Evolutionary conservation across 352 stramenopile species (phyloP).

Genomic region (Thalassiosira oceanica): DNA sequence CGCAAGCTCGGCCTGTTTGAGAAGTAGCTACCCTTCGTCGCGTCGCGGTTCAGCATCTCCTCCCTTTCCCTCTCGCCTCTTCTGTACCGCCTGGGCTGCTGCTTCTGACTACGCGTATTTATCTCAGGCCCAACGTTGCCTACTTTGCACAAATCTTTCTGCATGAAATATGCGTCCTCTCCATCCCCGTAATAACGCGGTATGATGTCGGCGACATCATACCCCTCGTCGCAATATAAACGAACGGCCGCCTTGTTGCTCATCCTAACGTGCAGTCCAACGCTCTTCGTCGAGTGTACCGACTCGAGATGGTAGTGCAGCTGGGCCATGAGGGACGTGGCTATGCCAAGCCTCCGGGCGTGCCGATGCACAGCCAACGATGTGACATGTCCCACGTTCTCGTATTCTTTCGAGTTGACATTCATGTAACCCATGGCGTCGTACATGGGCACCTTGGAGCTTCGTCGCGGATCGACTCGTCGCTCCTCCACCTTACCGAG

Average conservation of each 20-base stretch:
- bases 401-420: constrained; percentile 2
- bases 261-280: constrained; percentile 80
- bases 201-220: constrained; percentile 76
- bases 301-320: constrained; percentile 78
- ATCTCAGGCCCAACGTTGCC: too few species aligned
- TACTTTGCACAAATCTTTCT: constrained; percentile 62
- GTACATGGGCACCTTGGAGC: constrained; percentile 7
- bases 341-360: constrained; percentile 76
- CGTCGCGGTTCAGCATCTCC: constrained; percentile 23
- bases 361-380: constrained; percentile 76
- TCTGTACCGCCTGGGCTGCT: neutral
- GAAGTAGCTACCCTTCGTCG: constrained; percentile 22
- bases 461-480: constrained; percentile 13
- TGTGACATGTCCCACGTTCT: constrained; percentile 80
- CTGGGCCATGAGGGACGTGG: constrained; percentile 71
- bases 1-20: constrained; percentile 14
- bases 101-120: neutral
- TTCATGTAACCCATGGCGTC: constrained; percentile 8
- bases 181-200: constrained; percentile 83
- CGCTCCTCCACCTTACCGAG: constrained; percentile 76
- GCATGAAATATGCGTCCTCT: constrained; percentile 84
- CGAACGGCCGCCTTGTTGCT: constrained; percentile 74
- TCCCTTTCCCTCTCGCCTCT: constrained; percentile 18
- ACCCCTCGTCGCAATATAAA: constrained; percentile 80
- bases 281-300: constrained; percentile 51